Evolutionary conservation across 108 stramenopile genomes (phyloP).

Genomic region (Cyclotella baltica): DNA sequence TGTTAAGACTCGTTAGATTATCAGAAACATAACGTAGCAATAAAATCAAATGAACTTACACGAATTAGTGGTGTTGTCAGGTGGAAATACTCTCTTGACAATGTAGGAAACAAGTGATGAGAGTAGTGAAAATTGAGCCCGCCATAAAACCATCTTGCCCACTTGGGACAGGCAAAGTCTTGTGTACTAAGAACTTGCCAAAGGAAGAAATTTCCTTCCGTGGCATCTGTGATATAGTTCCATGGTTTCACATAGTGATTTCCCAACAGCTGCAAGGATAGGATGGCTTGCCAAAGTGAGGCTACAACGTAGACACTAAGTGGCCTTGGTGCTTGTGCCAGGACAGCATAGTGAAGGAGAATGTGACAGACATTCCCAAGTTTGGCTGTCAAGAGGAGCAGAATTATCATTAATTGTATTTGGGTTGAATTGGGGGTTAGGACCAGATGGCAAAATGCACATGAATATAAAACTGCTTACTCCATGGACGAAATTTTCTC

Average conservation of each 20-base stretch:
- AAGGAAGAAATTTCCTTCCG: constrained; percentile 38
- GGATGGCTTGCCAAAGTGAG: constrained; percentile 22
- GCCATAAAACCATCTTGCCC: constrained; percentile 37
- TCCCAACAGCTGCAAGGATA: constrained; percentile 34
- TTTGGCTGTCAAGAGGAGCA: neutral
- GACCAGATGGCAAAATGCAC: too few relatives aligned
- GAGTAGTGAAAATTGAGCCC: constrained; percentile 43
- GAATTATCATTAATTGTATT: neutral
- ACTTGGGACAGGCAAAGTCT: constrained; percentile 30
- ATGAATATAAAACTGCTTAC: constrained; percentile 13
- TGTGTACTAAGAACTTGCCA: constrained; percentile 38
- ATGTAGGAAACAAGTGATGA: constrained; percentile 42
- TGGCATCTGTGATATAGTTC: constrained; percentile 32
- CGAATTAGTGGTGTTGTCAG: constrained; percentile 31
- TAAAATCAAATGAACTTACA: neutral
- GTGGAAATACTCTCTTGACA: constrained; percentile 40
- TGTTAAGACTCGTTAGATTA: too few relatives aligned
- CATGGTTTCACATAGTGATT: constrained; percentile 44
- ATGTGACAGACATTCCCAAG: constrained; percentile 36
- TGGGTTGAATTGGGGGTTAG: neutral
- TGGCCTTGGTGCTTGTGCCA: constrained; percentile 26
- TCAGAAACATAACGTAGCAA: neutral
- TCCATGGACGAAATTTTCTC: constrained; percentile 43
- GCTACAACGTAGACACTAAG: constrained; percentile 22
- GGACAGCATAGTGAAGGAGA: constrained; percentile 30